Evolutionary conservation across 305 asterid genomes (phyloP).

Genomic region (Plantago coronopus): DNA sequence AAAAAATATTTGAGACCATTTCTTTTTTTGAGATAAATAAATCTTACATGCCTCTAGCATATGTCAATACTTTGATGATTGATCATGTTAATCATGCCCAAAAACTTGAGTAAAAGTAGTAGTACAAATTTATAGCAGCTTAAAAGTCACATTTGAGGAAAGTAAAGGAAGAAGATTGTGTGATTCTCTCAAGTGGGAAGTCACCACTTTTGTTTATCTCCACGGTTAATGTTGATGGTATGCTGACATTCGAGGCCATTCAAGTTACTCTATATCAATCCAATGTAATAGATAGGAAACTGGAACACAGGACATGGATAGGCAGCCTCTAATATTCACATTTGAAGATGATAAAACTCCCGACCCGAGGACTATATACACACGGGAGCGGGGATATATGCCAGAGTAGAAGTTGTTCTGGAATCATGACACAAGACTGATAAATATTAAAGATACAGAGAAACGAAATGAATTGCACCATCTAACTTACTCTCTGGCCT

Average conservation of each 20-base stretch:
- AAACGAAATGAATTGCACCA: constrained; percentile 17
- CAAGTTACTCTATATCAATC: background rate
- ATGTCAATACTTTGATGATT: background rate
- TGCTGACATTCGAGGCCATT: too few relatives aligned
- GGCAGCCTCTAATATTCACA: constrained; percentile 1
- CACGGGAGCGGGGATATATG: background rate
- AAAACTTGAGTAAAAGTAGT: too few relatives aligned
- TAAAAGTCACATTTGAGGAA: too few relatives aligned
- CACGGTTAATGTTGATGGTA: too few relatives aligned
- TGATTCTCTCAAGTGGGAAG: too few relatives aligned
- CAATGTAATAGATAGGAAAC: constrained; percentile 3
- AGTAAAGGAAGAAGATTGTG: too few relatives aligned
- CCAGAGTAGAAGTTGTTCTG: constrained; percentile 4
- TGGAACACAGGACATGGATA: background rate
- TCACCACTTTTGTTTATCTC: too few relatives aligned
- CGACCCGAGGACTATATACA: background rate
- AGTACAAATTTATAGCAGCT: too few relatives aligned
- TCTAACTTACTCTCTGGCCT: constrained; percentile 83
- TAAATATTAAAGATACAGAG: constrained; percentile 13
- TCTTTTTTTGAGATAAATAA: constrained; percentile 18
- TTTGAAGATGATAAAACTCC: background rate
- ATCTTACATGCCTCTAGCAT: constrained; percentile 6
- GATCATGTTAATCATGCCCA: background rate
- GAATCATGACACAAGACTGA: constrained; percentile 11
- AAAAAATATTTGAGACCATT: too few relatives aligned